Conservation (phyloP, 768 basidiomycete species). For the Porphyrellus cyaneotinctus region DNA sequence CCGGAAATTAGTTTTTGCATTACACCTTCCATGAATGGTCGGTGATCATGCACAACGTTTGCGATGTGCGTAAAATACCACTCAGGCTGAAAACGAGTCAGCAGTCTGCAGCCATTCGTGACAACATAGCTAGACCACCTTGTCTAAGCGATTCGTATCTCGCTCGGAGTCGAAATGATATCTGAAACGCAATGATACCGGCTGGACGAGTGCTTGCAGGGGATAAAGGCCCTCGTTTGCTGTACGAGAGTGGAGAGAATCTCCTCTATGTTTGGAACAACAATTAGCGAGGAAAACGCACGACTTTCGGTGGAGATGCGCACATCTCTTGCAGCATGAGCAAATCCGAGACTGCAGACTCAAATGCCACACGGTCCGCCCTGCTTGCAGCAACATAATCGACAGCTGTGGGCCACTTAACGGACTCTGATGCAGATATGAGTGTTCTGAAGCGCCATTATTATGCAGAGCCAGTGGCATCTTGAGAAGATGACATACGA, state of each 20-base stretch:
- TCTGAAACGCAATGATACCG: slow-evolving; percentile 83
- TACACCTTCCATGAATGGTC: slow-evolving; percentile 69
- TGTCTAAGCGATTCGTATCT: slow-evolving; percentile 88
- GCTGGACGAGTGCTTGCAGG: slow-evolving; percentile 77
- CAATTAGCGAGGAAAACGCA: slow-evolving; percentile 2
- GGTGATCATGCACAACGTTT: slow-evolving; percentile 84
- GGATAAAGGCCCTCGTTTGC: slow-evolving; percentile 65
- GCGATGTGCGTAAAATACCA: slow-evolving; percentile 94
- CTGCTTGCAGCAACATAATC: slow-evolving; percentile 52
- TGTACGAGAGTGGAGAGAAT: slow-evolving; percentile 37
- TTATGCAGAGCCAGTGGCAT: background rate
- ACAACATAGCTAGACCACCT: slow-evolving; percentile 45
- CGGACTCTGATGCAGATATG: slow-evolving; percentile 57
- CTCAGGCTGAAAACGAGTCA: slow-evolving; percentile 62
- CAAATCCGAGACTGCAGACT: slow-evolving; percentile 72
- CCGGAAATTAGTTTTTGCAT: slow-evolving; percentile 66
- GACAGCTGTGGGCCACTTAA: slow-evolving; percentile 83
- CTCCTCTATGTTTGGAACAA: slow-evolving; percentile 40
- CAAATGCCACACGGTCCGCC: slow-evolving; percentile 62
- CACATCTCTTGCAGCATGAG: slow-evolving; percentile 76
- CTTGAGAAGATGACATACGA: slow-evolving; percentile 42
- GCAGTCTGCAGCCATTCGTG: background rate
- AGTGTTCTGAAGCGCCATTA: slow-evolving; percentile 47
- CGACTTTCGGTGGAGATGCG: slow-evolving; percentile 28
- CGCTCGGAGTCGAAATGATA: slow-evolving; percentile 90